Conservation (phyloP, 2,329 filamentous ascomycete species). For the Chaetomiaceae sp. region DNA sequence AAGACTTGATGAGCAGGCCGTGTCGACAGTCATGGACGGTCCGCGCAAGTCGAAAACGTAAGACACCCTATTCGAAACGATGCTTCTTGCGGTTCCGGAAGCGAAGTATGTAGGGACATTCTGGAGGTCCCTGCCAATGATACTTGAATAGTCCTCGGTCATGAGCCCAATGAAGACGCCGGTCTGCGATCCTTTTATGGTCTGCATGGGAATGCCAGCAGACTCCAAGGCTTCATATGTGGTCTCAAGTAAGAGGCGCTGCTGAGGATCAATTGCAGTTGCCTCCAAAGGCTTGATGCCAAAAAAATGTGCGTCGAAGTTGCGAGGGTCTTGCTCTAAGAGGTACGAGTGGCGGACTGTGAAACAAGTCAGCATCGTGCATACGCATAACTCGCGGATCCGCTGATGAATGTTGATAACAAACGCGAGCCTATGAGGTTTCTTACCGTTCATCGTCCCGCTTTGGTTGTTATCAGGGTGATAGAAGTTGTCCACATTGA, state of each 20-base stretch:
- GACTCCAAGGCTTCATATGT: conserved; percentile 20
- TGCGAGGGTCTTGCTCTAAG: conserved; percentile 2
- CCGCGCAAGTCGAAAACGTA: conserved; percentile 31
- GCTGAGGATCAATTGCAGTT: conserved; percentile 17
- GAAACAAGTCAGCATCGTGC: no score
- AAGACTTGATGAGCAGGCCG: conserved; percentile 18
- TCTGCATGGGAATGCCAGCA: conserved; percentile 30
- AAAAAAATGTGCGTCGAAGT: conserved; percentile 22
- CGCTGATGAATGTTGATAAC: no score
- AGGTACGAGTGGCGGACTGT: conserved; percentile 18
- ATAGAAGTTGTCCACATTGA: conserved; percentile 15
- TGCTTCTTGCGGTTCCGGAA: conserved; percentile 29
- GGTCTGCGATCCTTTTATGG: conserved; percentile 28
- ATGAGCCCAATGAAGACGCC: conserved; percentile 34
- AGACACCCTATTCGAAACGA: conserved; percentile 34
- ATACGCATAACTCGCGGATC: no score
- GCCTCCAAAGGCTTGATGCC: conserved; percentile 15
- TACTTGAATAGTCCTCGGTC: conserved; percentile 27
- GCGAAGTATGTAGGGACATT: conserved; percentile 20
- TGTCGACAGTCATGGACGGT: conserved; percentile 19
- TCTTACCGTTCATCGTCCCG: conserved; percentile 12
- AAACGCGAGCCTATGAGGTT: no score
- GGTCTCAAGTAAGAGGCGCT: conserved; percentile 16
- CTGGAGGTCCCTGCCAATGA: conserved; percentile 8
- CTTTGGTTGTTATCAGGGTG: conserved; percentile 10